Conservation (phyloP, 2,329 filamentous ascomycete genomes). For the Daldinia eschscholtzii region DNA sequence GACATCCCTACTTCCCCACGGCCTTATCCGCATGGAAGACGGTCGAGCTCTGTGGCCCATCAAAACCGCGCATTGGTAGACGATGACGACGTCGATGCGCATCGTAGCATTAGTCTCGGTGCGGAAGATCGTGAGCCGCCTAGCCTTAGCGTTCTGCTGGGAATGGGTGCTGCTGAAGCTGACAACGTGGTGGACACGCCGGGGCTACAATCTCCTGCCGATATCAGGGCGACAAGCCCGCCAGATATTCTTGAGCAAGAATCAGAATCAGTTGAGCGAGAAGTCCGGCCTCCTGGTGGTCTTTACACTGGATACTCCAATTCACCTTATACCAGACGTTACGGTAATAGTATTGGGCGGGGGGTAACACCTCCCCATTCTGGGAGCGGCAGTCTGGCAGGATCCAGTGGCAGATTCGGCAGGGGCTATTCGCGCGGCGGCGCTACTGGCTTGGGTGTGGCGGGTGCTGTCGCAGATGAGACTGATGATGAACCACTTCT, state of each 20-base stretch:
- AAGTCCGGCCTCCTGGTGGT: constrained; percentile 62
- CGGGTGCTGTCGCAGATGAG: constrained; percentile 61
- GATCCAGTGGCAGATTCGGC: constrained; percentile 52
- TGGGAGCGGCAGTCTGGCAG: constrained; percentile 53
- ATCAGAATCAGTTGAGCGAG: constrained; percentile 56
- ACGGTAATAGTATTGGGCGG: constrained; percentile 55
- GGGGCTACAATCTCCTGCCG: constrained; percentile 58
- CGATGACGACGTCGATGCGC: constrained; percentile 71
- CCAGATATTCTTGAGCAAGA: constrained; percentile 58
- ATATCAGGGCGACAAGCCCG: constrained; percentile 57
- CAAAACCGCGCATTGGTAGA: constrained; percentile 67
- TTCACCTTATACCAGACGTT: constrained; percentile 63
- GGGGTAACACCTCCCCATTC: constrained; percentile 51
- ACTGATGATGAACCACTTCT: constrained; percentile 76
- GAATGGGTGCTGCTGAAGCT: constrained; percentile 58
- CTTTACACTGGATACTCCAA: constrained; percentile 57
- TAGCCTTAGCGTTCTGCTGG: constrained; percentile 73
- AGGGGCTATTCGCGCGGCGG: constrained; percentile 54
- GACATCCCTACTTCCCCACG: constrained; percentile 80
- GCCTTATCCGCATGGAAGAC: constrained; percentile 66
- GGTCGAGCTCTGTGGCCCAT: constrained; percentile 78
- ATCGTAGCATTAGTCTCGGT: constrained; percentile 77
- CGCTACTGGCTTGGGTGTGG: constrained; percentile 58
- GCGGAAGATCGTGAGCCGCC: constrained; percentile 73
- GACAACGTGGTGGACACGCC: constrained; percentile 53